Base-by-base conservation (phyloP, 345 rosid species). In the Kernera saxatilis region DNA sequence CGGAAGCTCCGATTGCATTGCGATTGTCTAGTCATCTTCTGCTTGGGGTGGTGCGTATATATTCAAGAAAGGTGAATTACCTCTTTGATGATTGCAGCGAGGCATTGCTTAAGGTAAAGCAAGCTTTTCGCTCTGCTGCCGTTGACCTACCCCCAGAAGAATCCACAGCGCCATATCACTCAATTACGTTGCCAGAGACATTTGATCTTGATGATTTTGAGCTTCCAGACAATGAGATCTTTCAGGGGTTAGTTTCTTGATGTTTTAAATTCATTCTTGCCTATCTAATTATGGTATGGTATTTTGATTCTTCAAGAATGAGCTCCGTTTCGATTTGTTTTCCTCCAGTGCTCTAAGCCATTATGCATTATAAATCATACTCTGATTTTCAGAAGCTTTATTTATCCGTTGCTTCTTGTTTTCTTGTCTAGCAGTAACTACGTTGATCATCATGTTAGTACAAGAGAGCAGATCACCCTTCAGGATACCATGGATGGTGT, bases 151-250 rank as follows among this genome's bases (percentile, higher is more conserved):
- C 98, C 0, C 98, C 98, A 14, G 99, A 95, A 78, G 98, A 95
- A 80, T 92, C 99, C 3, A 90, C 93, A 62, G 98, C 99, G 44
- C 99, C 99, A 1, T 95, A 92, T 79, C 97, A 92, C 79, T 92
- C 99, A 4, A 95, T 95, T 67, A 95, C 99, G 27, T 83, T 95
- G 85, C 99, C 99, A 2, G 99, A 95, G 90, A 95, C 99, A 29
- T 95, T 95, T 84, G 99, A 95, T 84, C 99, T 95, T 77, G 99
- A 92, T 81, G 99, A 95, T 74, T 95, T 95, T 82, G 99, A 95
- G 91, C 89, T 95, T 70, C 99, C 98, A 80, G 97, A 95, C 64
- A 90, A 82, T 81, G 99, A 90, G 66, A 80, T 88, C 18, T 86
- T 90, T 70, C 98, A 92, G 72, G 94, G 98, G 99, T 95, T 77